A percentile compares a stretch with the other conserved stretches of the same genome.
These are phyloP conservation scores for Trichoderma guizhouense DNA, from an alignment of 2,329 filamentous ascomycete species.

Conservation along the genomic window DNA sequence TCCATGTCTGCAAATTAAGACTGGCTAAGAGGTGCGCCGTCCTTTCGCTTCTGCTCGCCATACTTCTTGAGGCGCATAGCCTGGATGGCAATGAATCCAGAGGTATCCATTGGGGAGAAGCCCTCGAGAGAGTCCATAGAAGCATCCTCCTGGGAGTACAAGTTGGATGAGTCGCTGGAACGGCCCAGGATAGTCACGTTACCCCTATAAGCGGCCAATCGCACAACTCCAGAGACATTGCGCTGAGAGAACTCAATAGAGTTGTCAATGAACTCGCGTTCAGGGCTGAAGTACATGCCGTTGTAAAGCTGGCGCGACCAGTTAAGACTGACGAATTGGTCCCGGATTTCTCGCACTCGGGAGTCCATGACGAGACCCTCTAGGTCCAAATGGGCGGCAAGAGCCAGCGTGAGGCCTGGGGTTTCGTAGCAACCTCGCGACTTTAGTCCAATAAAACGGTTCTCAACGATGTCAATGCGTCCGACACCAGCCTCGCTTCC, in stretches of 20 bases:
- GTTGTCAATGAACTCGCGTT: slow-evolving; percentile 44
- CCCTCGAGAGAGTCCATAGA: slow-evolving; percentile 49
- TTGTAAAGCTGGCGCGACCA: slow-evolving; percentile 38
- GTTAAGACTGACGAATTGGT: background rate
- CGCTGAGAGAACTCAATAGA: slow-evolving; percentile 58
- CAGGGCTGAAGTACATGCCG: slow-evolving; percentile 52
- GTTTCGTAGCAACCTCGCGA: background rate
- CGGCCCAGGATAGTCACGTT: slow-evolving; percentile 45
- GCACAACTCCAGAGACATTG: slow-evolving; percentile 32
- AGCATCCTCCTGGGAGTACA: slow-evolving; percentile 49
- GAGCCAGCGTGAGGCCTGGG: background rate
- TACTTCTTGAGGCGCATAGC: slow-evolving; percentile 60
- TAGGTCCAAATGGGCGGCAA: slow-evolving; percentile 38
- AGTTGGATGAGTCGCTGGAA: slow-evolving; percentile 44
- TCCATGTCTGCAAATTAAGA: background rate
- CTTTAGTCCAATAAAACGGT: background rate
- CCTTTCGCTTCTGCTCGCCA: slow-evolving; percentile 31
- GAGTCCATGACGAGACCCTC: slow-evolving; percentile 57
- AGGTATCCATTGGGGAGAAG: slow-evolving; percentile 59
- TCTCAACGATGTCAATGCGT: background rate
- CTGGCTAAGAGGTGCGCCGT: slow-evolving; percentile 21
- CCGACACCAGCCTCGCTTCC: background rate
- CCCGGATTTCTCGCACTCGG: slow-evolving; percentile 22
- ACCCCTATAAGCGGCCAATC: slow-evolving; percentile 44
- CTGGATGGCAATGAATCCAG: slow-evolving; percentile 65